Conservation (phyloP, 2,329 filamentous ascomycete genomes). For the Fusarium sp. region DNA sequence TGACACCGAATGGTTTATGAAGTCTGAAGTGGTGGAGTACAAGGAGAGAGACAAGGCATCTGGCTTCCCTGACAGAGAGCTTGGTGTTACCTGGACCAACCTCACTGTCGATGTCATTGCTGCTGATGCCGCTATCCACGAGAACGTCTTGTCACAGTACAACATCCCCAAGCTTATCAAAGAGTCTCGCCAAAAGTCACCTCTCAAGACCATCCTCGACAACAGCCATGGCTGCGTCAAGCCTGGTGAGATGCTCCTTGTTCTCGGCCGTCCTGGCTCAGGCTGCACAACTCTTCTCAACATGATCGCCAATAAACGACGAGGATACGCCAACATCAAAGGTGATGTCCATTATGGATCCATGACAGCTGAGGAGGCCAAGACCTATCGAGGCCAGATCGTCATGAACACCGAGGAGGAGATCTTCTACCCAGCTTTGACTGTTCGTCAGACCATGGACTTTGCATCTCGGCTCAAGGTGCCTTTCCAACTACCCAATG, state of each 20-base stretch:
- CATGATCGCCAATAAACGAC: conserved; percentile 70
- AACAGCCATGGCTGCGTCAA: conserved; percentile 74
- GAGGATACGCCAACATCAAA: conserved; percentile 65
- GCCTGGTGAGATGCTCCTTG: conserved; percentile 77
- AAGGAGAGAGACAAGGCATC: conserved; percentile 56
- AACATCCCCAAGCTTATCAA: conserved; percentile 63
- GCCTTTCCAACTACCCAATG: conserved; percentile 57
- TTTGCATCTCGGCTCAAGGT: conserved; percentile 73
- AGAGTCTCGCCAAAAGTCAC: conserved; percentile 63
- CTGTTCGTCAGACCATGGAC: conserved; percentile 74
- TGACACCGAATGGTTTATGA: conserved; percentile 56
- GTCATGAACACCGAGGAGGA: conserved; percentile 78
- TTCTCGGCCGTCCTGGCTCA: conserved; percentile 73
- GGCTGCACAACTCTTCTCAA: conserved; percentile 79
- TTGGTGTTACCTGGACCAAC: conserved; percentile 72
- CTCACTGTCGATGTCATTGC: conserved; percentile 70
- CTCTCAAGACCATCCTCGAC: conserved; percentile 71
- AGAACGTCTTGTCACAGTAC: conserved; percentile 69
- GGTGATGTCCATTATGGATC: conserved; percentile 68
- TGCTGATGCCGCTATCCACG: conserved; percentile 70
- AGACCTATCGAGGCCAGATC: conserved; percentile 65
- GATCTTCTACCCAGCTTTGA: conserved; percentile 71
- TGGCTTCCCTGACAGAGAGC: conserved; percentile 57
- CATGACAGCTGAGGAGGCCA: conserved; percentile 57
- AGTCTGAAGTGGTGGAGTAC: conserved; percentile 56